Percentiles rank a stretch among this genome's conserved stretches.
phyloP scores from a whole-genome alignment of 2,329 filamentous ascomycete genomes.

The Cyanodermella asteris region DNA sequence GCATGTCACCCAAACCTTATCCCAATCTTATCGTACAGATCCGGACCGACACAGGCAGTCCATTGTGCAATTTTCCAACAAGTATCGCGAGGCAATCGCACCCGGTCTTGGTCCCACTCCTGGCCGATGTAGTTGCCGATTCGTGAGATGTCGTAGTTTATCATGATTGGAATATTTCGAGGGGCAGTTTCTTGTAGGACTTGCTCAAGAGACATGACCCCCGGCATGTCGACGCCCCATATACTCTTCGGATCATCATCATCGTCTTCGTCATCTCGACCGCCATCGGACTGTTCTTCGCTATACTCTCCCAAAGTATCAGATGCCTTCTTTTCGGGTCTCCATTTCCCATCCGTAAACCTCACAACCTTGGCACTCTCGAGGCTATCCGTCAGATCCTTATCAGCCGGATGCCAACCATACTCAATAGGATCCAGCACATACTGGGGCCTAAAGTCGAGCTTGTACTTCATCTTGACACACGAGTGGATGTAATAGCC shows the following conservation, averaged over 20 bases:
- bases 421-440: slow-evolving; percentile 26
- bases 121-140: slow-evolving; percentile 15
- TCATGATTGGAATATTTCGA: slow-evolving; percentile 21
- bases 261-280: slow-evolving; percentile 11
- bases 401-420: slow-evolving; percentile 22
- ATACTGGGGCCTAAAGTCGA: slow-evolving; percentile 22
- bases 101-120: too few relatives aligned
- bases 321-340: slow-evolving; percentile 2
- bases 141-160: slow-evolving; percentile 20
- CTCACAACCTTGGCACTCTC: slow-evolving; percentile 21
- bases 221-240: slow-evolving; percentile 24
- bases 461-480: slow-evolving; percentile 30
- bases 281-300: slow-evolving; percentile 3
- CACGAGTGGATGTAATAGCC: slow-evolving; percentile 42
- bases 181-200: slow-evolving; percentile 19
- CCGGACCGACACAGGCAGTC: slow-evolving; percentile 21
- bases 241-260: slow-evolving; percentile 20
- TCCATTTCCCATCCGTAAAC: slow-evolving; percentile 15
- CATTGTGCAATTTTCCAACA: slow-evolving; percentile 21
- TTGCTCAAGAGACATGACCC: slow-evolving; percentile 20
- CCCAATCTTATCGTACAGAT: slow-evolving; percentile 16
- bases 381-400: slow-evolving; percentile 19
- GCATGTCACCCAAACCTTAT: slow-evolving; percentile 3
- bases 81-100: slow-evolving; percentile 1
- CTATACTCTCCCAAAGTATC: slow-evolving; percentile 1